Base-by-base conservation (phyloP, 2,329 filamentous ascomycete species). In the Xylariales sp. region DNA sequence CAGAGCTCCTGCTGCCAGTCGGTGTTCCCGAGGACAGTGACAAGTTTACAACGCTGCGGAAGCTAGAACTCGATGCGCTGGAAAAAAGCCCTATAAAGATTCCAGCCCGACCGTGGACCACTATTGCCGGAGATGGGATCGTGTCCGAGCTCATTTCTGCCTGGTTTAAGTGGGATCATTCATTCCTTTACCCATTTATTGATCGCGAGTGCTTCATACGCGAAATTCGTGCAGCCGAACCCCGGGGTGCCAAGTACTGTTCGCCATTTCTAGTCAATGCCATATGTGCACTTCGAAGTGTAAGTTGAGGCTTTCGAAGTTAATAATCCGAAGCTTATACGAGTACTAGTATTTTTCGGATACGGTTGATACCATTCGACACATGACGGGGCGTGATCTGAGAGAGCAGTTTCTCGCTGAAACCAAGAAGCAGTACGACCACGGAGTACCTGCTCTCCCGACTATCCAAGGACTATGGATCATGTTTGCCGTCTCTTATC, bases 81-180 rank as follows among this genome's bases (percentile, higher is more conserved):
- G 48, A 39, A 5, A 52, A 12, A 12, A 65, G 62, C 23, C 48
- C 34, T 14, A 55, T 70, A 10, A 65, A 63, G 45, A 28, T 70
- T 6, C 36, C 65, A 3, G 68, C 65, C 6, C 56, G 28, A 12
- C 65, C 65, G 4, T 70, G 68, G 65, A 70, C 65, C 5, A 45
- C 3, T n/a, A 53, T 68, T 28, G 68, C 68, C 18, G 68, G 68
- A 5, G 68, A 70, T 45, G 68, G 68, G 1, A 59, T 70, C 32
- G 65, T 70, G 43, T 69, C 68, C 23, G 68, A 70, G 41, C 68
- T 68, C 16, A 50, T 68, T 1, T 64, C 59, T 18, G 34, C 68
- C 6, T 68, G 65, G 68, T 68, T 70, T 36, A 70, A 55, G 46
- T 70, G 68, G 68, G 68, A 70, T 28, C 30, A 57, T 49, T 5